Conservation (phyloP, 2,329 filamentous ascomycete genomes). For the Colletotrichum cereale region DNA sequence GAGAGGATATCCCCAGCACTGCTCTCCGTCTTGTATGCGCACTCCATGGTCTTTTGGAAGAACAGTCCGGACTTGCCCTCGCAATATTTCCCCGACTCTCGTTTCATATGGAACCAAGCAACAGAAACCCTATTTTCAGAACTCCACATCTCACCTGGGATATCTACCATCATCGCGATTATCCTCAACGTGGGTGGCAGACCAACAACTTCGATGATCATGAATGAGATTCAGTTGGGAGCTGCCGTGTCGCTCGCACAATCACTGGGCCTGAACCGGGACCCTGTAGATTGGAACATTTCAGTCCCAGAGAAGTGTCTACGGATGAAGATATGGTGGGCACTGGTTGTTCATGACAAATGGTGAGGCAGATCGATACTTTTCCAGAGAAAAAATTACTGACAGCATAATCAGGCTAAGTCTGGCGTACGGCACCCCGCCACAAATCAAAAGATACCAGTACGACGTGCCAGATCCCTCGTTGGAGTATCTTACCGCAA, state of each 20-base stretch:
- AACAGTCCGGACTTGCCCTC: conserved; percentile 57
- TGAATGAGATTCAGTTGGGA: conserved; percentile 65
- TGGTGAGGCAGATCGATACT: conserved; percentile 55
- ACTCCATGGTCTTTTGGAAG: conserved; percentile 70
- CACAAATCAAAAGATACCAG: conserved; percentile 58
- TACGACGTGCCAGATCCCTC: conserved; percentile 62
- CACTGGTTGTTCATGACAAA: conserved; percentile 64
- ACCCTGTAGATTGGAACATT: conserved; percentile 66
- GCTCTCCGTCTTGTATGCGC: conserved; percentile 69
- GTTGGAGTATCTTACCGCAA: conserved; percentile 48
- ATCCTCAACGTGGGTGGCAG: conserved; percentile 71
- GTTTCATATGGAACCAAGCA: conserved; percentile 73
- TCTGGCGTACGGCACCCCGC: conserved; percentile 65
- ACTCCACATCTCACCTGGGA: conserved; percentile 68
- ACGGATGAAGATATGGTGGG: conserved; percentile 69
- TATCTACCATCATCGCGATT: conserved; percentile 69
- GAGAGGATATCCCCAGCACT: conserved; percentile 67
- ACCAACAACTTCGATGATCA: conserved; percentile 70
- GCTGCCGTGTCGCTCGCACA: conserved; percentile 65
- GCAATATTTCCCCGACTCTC: conserved; percentile 66
- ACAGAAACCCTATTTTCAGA: conserved; percentile 71
- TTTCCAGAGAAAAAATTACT: neutral
- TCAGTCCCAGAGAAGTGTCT: conserved; percentile 63
- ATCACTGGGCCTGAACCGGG: conserved; percentile 66
- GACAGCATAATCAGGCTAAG: conserved; percentile 55